Evolutionary conservation across 345 rosid genomes (phyloP).

Genomic region (Salix koriyanagi): DNA sequence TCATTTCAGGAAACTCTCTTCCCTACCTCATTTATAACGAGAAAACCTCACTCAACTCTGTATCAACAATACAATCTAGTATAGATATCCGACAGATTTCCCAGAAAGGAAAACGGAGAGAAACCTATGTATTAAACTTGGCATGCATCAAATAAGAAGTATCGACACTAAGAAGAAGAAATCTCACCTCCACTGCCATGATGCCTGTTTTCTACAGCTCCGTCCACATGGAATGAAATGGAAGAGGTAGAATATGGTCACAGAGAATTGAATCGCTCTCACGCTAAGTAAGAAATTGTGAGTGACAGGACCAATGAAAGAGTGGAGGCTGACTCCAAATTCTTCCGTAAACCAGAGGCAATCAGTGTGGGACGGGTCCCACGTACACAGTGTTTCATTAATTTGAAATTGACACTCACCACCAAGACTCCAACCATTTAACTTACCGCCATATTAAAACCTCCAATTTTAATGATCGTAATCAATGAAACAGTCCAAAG

Average conservation of each 20-base stretch:
- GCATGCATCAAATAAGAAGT: neutral
- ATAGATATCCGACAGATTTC: neutral
- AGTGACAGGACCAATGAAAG: neutral
- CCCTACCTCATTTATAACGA: neutral
- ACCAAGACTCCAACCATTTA: constrained; percentile 16
- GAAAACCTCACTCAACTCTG: neutral
- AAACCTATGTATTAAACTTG: neutral
- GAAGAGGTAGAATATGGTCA: neutral
- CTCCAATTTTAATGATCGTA: too few relatives aligned
- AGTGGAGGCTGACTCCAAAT: neutral
- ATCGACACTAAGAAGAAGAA: neutral
- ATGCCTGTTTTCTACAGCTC: neutral
- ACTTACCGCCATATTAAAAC: constrained; percentile 28
- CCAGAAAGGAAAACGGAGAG: neutral
- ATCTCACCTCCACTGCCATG: constrained; percentile 36
- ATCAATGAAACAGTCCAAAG: neutral
- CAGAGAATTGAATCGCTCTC: constrained; percentile 1
- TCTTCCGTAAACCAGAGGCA: constrained; percentile 19
- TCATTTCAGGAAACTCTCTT: neutral
- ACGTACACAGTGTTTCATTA: neutral
- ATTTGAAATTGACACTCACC: constrained; percentile 17
- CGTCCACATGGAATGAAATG: neutral
- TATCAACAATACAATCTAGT: neutral
- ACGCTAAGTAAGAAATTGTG: neutral
- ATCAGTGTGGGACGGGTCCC: constrained; percentile 29